Conservation (phyloP, 257 asterid species). For the Plantago major region DNA sequence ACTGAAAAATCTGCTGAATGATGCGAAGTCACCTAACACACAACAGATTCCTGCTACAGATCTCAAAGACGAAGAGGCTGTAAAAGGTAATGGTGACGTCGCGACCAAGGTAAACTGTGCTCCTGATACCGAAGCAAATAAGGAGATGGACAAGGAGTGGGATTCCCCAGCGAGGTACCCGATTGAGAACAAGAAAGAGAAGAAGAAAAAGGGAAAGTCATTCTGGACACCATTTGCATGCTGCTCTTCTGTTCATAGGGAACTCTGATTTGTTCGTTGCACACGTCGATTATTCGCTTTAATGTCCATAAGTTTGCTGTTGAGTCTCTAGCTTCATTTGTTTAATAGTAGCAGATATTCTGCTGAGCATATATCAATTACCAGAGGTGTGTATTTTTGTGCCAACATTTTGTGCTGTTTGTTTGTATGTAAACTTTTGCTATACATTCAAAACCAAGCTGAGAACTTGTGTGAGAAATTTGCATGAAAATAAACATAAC, state of each 20-base stretch:
- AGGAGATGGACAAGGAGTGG: constrained; percentile 66
- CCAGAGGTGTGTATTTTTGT: constrained; percentile 18
- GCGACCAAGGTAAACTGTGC: constrained; percentile 34
- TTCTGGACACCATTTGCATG: constrained; percentile 85
- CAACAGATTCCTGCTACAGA: constrained; percentile 34
- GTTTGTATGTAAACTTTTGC: constrained; percentile 17
- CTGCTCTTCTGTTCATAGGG: constrained; percentile 71
- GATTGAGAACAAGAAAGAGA: constrained; percentile 70
- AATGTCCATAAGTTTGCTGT: constrained; percentile 15
- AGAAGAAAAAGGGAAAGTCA: constrained; percentile 54
- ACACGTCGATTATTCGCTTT: background rate
- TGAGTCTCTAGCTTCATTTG: constrained; percentile 15
- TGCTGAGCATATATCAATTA: constrained; percentile 21
- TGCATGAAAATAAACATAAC: background rate
- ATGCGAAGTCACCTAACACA: constrained; percentile 54
- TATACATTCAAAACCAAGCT: background rate
- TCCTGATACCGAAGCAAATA: constrained; percentile 33
- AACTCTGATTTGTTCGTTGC: constrained; percentile 27
- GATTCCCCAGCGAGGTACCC: constrained; percentile 90
- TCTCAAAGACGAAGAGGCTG: constrained; percentile 34
- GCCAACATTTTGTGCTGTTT: constrained; percentile 18
- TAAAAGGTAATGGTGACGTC: constrained; percentile 31
- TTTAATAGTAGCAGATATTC: constrained; percentile 19
- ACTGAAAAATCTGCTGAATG: constrained; percentile 52
- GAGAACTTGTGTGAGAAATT: background rate